Conservation (phyloP, 192 early-diverging fungal species). For the Entomortierella lignicola region DNA sequence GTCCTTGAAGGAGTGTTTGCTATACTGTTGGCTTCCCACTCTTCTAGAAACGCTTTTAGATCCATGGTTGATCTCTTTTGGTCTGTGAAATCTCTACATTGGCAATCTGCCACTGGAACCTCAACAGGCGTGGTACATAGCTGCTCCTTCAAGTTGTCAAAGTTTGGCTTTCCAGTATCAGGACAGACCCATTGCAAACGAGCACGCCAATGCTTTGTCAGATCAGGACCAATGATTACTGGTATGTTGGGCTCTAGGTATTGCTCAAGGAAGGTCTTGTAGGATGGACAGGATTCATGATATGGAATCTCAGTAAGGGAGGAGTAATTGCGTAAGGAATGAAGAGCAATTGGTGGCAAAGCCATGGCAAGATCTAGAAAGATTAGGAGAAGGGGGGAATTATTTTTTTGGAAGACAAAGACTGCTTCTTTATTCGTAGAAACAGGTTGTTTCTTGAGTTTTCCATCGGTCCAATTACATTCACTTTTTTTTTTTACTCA, state of each 20-base stretch:
- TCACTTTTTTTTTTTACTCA: background rate
- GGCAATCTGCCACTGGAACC: slow-evolving; percentile 74
- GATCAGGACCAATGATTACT: slow-evolving; percentile 60
- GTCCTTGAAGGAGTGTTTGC: slow-evolving; percentile 2
- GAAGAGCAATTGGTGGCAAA: slow-evolving; percentile 17
- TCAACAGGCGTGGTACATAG: slow-evolving; percentile 37
- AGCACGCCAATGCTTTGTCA: slow-evolving; percentile 64
- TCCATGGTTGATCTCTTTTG: slow-evolving; percentile 69
- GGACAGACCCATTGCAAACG: slow-evolving; percentile 66
- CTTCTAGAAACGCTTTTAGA: slow-evolving; percentile 64
- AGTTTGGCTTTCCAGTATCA: slow-evolving; percentile 54
- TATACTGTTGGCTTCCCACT: slow-evolving; percentile 55
- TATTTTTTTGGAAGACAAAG: background rate
- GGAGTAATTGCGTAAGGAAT: slow-evolving; percentile 38
- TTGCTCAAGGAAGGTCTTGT: slow-evolving; percentile 49
- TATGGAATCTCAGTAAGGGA: slow-evolving; percentile 33
- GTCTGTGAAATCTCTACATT: slow-evolving; percentile 68
- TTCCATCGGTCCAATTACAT: background rate
- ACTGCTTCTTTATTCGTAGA: background rate
- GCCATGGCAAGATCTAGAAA: slow-evolving; percentile 31
- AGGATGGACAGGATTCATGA: slow-evolving; percentile 51
- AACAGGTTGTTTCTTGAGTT: background rate
- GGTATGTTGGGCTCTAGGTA: slow-evolving; percentile 64
- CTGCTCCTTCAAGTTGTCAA: slow-evolving; percentile 50
- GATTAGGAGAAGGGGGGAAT: background rate